These are phyloP conservation scores for Elsinoe batatas DNA, from an alignment of 2,329 filamentous ascomycete species.

Conservation along the genomic window DNA sequence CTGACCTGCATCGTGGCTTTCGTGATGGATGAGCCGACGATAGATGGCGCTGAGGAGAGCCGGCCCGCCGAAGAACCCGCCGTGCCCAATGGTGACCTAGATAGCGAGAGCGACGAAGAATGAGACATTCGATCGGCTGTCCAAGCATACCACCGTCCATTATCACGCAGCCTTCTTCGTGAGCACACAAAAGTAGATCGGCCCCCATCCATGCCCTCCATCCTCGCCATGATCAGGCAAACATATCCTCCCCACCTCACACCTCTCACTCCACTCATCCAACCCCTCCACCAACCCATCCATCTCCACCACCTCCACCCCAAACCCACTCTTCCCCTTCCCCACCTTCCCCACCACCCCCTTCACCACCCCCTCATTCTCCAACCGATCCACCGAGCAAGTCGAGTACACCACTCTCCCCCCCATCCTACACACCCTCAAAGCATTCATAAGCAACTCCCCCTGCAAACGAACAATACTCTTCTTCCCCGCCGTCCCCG, in stretches of 20 bases:
- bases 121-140: neutral
- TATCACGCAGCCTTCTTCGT: constrained; percentile 23
- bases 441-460: constrained; percentile 30
- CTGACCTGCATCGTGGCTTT: constrained; percentile 86
- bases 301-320: constrained; percentile 25
- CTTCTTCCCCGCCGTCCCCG: constrained; percentile 27
- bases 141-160: neutral
- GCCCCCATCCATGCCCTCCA: constrained; percentile 28
- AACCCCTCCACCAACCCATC: constrained; percentile 14
- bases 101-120: constrained; percentile 15
- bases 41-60: constrained; percentile 2
- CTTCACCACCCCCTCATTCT: constrained; percentile 35
- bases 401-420: constrained; percentile 34
- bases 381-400: constrained; percentile 31
- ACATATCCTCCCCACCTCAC: constrained; percentile 33
- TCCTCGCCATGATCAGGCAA: constrained; percentile 31
- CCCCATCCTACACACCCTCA: constrained; percentile 27
- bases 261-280: constrained; percentile 22
- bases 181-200: constrained; percentile 32
- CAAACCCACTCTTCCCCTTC: constrained; percentile 32
- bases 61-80: neutral
- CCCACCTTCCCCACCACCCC: constrained; percentile 26
- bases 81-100: neutral
- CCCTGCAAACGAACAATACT: constrained; percentile 26
- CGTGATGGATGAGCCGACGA: constrained; percentile 49